Conservation (phyloP, 1,139 yeast genomes). For the Hyphopichia fennica region DNA sequence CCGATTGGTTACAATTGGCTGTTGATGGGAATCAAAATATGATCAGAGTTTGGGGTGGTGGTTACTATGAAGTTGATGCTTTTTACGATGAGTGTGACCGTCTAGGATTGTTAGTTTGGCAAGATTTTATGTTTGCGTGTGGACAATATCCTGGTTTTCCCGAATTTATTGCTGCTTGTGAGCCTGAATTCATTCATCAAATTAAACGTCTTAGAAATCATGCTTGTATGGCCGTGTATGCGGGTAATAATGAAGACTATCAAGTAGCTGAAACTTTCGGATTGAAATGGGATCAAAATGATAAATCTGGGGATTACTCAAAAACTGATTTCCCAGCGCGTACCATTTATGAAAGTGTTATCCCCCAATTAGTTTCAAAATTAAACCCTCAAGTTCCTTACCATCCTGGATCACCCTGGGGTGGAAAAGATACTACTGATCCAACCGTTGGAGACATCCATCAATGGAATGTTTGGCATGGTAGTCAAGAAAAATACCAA, state of each 20-base stretch:
- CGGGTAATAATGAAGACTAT: conserved; percentile 52
- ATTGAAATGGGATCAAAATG: conserved; percentile 29
- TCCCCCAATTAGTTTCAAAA: conserved; percentile 29
- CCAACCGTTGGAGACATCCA: conserved; percentile 44
- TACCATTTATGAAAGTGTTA: conserved; percentile 33
- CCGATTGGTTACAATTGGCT: conserved; percentile 30
- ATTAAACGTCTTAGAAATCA: conserved; percentile 37
- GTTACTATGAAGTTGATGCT: conserved; percentile 39
- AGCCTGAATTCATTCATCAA: conserved; percentile 33
- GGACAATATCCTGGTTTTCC: conserved; percentile 44
- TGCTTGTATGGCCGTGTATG: conserved; percentile 32
- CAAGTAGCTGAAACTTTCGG: conserved; percentile 37
- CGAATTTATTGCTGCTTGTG: conserved; percentile 27
- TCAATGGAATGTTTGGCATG: conserved; percentile 55
- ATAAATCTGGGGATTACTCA: conserved; percentile 26
- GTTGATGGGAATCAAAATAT: conserved; percentile 43
- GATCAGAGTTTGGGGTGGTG: conserved; percentile 54
- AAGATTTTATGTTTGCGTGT: conserved; percentile 55
- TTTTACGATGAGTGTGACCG: conserved; percentile 46
- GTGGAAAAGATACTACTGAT: conserved; percentile 33
- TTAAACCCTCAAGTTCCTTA: conserved; percentile 22
- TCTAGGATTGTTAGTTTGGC: conserved; percentile 47
- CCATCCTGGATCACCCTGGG: conserved; percentile 45
- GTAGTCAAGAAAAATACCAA: conserved; percentile 43
- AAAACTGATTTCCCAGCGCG: conserved; percentile 41